Evolutionary conservation across 2,329 filamentous ascomycete species (phyloP).

Genomic region (Paraphoma chrysanthemicola): DNA sequence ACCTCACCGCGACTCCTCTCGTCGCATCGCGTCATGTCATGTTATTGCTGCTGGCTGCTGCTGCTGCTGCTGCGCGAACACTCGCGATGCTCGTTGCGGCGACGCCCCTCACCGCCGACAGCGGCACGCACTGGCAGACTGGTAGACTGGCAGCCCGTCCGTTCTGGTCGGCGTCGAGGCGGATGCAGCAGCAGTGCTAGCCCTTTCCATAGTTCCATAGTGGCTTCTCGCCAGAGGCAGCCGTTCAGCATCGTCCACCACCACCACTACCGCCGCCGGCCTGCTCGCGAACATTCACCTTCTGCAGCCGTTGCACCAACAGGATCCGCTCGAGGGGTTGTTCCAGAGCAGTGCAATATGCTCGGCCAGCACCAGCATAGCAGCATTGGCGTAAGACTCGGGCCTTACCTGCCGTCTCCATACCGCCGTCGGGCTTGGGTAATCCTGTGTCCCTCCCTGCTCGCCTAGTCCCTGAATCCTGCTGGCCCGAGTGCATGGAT

Average conservation of each 20-base stretch:
- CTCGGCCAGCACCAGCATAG: neutral
- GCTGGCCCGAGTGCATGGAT: constrained; percentile 42
- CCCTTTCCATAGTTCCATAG: constrained; percentile 4
- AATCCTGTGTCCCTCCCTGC: constrained; percentile 11
- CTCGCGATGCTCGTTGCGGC: neutral
- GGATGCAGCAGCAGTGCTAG: neutral
- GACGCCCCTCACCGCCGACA: constrained; percentile 24
- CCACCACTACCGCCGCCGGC: neutral
- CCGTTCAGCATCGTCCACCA: neutral
- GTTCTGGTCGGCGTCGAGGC: too few species aligned
- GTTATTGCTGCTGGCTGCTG: neutral
- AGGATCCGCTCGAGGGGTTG: constrained; percentile 9
- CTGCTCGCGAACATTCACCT: neutral
- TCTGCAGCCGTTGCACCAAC: constrained; percentile 5
- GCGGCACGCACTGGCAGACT: neutral
- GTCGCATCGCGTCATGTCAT: constrained; percentile 2
- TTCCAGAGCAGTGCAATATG: constrained; percentile 13
- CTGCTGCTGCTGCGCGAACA: neutral
- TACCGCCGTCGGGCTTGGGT: constrained; percentile 20
- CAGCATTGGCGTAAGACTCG: neutral
- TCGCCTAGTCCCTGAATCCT: constrained; percentile 36
- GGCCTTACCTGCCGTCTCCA: constrained; percentile 25
- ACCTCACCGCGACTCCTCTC: constrained; percentile 34
- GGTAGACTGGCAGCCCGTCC: too few species aligned
- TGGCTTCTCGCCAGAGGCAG: neutral